These are phyloP conservation scores for Alternaria postmessia DNA, from an alignment of 2,329 filamentous ascomycete species.

Conservation along the genomic window DNA sequence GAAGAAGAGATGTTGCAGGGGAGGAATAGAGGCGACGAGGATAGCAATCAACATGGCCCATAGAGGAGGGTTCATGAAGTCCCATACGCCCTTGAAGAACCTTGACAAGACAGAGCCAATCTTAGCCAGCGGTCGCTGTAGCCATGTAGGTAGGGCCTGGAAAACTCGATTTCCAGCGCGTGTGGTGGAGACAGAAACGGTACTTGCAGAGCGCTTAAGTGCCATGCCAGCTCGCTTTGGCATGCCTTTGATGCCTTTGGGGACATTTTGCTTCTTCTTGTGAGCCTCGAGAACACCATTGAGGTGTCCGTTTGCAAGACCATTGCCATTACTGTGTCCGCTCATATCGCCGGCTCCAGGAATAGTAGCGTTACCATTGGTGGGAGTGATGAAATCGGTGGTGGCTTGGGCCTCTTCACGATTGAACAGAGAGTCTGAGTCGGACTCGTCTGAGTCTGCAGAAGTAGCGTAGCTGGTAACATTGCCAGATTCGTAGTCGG, in stretches of 20 bases:
- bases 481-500: slow-evolving; percentile 58
- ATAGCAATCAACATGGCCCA: slow-evolving; percentile 97
- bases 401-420: slow-evolving; percentile 41
- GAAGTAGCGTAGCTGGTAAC: slow-evolving; percentile 54
- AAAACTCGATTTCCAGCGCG: slow-evolving; percentile 54
- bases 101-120: slow-evolving; percentile 53
- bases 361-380: slow-evolving; percentile 57
- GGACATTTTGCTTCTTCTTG: slow-evolving; percentile 33
- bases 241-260: slow-evolving; percentile 47
- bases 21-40: slow-evolving; percentile 85
- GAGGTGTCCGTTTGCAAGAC: slow-evolving; percentile 45
- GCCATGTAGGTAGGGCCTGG: slow-evolving; percentile 59
- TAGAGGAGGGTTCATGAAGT: slow-evolving; percentile 97
- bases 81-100: slow-evolving; percentile 76
- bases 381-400: slow-evolving; percentile 53
- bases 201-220: slow-evolving; percentile 30
- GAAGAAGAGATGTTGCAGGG: slow-evolving; percentile 86
- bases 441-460: slow-evolving; percentile 33
- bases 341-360: slow-evolving; percentile 50
- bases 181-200: slow-evolving; percentile 36
- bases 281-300: slow-evolving; percentile 44
- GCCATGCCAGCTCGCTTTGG: slow-evolving; percentile 38
- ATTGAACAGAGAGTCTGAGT: slow-evolving; percentile 40
- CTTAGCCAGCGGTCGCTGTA: slow-evolving; percentile 61
- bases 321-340: slow-evolving; percentile 50